Conservation (phyloP, 1,139 yeast genomes). For the Scheffersomyces titani region DNA sequence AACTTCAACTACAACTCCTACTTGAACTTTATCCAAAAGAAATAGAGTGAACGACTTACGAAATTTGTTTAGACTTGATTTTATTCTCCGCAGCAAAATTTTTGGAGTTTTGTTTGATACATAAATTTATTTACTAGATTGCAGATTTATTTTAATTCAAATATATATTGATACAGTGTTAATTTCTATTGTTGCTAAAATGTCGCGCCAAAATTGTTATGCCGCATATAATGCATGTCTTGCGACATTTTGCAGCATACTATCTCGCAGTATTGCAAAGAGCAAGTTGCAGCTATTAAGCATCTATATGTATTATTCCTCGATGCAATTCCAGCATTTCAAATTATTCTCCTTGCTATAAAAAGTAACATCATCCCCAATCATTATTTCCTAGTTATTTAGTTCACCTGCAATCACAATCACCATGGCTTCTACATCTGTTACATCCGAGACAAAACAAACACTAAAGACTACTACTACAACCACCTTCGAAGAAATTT, state of each 20-base stretch:
- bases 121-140: background rate
- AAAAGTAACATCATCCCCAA: background rate
- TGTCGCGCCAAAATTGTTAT: background rate
- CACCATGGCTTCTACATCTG: background rate
- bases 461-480: background rate
- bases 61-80: background rate
- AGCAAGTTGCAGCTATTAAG: background rate
- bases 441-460: background rate
- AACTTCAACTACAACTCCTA: conserved; percentile 56
- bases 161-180: background rate
- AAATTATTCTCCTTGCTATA: background rate
- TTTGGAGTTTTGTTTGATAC: background rate
- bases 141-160: background rate
- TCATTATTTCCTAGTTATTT: too few relatives aligned
- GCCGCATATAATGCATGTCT: background rate
- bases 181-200: background rate
- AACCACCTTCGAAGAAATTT: background rate
- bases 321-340: background rate
- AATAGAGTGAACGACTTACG: conserved; percentile 2
- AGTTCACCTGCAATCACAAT: background rate
- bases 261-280: background rate
- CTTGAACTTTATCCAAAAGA: conserved; percentile 45
- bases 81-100: background rate
- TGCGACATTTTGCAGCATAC: background rate
- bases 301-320: background rate